Percentiles rank a stretch among this genome's conserved stretches.
phyloP scores from a whole-genome alignment of 768 basidiomycete genomes.

The Rhodotorula graminis region DNA sequence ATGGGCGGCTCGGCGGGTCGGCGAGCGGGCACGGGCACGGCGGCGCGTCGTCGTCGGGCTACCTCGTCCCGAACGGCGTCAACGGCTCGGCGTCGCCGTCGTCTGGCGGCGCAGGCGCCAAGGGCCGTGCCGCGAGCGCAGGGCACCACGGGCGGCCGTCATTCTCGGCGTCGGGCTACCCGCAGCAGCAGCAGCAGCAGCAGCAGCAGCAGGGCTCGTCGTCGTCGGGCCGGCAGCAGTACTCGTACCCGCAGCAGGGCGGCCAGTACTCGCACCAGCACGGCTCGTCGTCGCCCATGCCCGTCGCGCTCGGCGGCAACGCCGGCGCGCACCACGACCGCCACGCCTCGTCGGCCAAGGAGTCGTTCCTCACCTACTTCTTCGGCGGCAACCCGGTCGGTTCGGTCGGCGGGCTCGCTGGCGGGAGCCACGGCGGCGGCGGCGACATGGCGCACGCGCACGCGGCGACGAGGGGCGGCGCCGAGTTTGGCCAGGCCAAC shows the following conservation, averaged over 20 bases:
- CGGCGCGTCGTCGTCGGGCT: neutral
- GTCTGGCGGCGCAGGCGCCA: slow-evolving; percentile 56
- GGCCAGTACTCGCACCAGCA: neutral
- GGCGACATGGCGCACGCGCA: neutral
- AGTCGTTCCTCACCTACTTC: slow-evolving; percentile 95
- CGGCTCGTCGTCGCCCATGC: neutral
- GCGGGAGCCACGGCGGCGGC: neutral
- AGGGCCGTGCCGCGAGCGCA: slow-evolving; percentile 41
- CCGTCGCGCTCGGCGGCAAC: slow-evolving; percentile 1
- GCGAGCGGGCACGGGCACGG: slow-evolving; percentile 52
- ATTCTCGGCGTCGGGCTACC: neutral
- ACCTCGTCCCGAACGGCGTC: slow-evolving; percentile 44
- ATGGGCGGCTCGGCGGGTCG: slow-evolving; percentile 49
- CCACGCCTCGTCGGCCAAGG: slow-evolving; percentile 56
- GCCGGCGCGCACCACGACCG: neutral
- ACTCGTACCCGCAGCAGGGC: too few species aligned
- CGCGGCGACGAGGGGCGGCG: neutral
- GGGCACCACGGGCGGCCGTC: neutral
- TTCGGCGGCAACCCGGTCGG: slow-evolving; percentile 62
- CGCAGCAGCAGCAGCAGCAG: neutral
- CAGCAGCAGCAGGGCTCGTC: neutral
- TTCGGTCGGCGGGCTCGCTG: neutral
- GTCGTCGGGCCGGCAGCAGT: neutral
- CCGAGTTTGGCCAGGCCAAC: slow-evolving; percentile 27
- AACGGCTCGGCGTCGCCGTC: slow-evolving; percentile 68